A percentile compares a stretch with the other conserved stretches of the same genome.
These are phyloP conservation scores for Funneliformis geosporum DNA, from an alignment of 192 early-diverging fungal genomes.

Conservation along the genomic window DNA sequence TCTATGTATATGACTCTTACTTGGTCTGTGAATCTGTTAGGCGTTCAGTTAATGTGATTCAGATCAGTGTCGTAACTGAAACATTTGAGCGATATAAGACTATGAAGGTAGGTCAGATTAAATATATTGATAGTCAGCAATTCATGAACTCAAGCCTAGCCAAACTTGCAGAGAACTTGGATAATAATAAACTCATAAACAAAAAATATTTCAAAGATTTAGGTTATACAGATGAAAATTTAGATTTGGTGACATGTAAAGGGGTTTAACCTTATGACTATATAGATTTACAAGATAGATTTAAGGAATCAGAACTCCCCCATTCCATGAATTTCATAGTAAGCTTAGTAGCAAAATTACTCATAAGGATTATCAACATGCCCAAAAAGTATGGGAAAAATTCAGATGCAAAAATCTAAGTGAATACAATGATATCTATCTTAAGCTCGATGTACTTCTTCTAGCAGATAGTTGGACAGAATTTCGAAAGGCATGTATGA, in stretches of 20 bases:
- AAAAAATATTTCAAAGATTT: not conserved
- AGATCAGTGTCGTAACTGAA: too few species aligned
- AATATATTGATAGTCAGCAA: not conserved
- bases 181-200: not conserved
- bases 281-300: not conserved
- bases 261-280: not conserved
- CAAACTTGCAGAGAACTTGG: not conserved
- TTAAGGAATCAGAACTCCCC: not conserved
- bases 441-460: conserved; percentile 16
- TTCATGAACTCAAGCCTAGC: not conserved
- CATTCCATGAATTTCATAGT: not conserved
- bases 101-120: not conserved
- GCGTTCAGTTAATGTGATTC: too few species aligned
- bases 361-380: not conserved
- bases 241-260: not conserved
- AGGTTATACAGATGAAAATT: not conserved
- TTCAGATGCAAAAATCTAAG: not conserved
- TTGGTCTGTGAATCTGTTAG: too few species aligned
- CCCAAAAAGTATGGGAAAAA: not conserved
- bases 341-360: not conserved
- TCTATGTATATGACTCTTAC: too few species aligned
- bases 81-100: too few species aligned
- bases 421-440: conserved; percentile 20
- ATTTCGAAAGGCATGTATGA: not conserved
- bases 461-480: not conserved